Percentiles rank a stretch among this genome's conserved stretches.
Evolutionary conservation across 176 grass and related monocot species (phyloP).

Genomic region (Microstegium vimineum): DNA sequence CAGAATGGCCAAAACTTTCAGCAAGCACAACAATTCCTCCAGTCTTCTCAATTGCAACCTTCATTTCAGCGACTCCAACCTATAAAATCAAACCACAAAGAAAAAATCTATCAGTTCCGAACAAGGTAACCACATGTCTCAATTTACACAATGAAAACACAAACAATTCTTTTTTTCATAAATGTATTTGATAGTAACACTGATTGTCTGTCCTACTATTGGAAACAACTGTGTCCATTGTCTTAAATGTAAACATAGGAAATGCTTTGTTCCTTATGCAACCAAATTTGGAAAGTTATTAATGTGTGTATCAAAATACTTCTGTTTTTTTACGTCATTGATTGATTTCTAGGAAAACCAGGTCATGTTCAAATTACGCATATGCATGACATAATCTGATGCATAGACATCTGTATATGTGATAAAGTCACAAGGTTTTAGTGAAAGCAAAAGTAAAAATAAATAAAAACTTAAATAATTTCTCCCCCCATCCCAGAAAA

Average conservation of each 20-base stretch:
- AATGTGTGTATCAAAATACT: neutral
- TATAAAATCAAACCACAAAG: constrained; percentile 34
- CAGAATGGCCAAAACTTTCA: constrained; percentile 96
- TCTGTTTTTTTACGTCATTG: neutral
- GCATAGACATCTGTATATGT: constrained; percentile 14
- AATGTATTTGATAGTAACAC: neutral
- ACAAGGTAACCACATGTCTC: constrained; percentile 3
- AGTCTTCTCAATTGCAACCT: constrained; percentile 90
- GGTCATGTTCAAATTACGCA: neutral
- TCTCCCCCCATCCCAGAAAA: no score
- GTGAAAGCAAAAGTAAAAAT: neutral
- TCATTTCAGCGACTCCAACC: constrained; percentile 92
- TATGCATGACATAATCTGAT: constrained; percentile 8
- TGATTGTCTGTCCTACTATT: neutral
- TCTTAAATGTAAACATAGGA: constrained; percentile 17
- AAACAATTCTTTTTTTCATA: neutral
- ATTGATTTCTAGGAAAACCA: neutral
- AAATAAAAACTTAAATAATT: no score
- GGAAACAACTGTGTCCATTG: neutral
- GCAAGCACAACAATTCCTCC: constrained; percentile 88
- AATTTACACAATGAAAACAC: constrained; percentile 4
- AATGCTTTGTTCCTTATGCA: neutral
- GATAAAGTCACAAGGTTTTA: neutral
- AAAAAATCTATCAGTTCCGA: constrained; percentile 28
- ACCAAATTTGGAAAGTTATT: neutral